Evolutionary conservation across 352 stramenopile species (phyloP).

Genomic region (Chrysophaeum taylorii): DNA sequence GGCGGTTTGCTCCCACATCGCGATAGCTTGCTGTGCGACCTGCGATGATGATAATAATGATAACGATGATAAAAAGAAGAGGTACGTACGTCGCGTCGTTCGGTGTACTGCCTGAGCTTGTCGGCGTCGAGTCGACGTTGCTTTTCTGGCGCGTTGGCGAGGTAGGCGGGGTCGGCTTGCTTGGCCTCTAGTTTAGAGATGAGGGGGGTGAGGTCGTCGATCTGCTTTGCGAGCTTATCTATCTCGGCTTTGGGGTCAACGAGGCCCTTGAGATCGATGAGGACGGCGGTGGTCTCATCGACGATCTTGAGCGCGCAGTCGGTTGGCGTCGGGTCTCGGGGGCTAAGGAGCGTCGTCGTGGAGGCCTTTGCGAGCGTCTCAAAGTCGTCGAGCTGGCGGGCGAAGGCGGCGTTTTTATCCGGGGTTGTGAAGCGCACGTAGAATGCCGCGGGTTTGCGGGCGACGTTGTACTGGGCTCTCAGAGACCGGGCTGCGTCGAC

Average conservation of each 20-base stretch:
- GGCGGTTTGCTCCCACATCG: no score
- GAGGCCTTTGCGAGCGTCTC: constrained; percentile 81
- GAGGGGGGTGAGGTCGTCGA: background rate
- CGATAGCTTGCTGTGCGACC: no score
- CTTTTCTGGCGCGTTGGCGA: background rate
- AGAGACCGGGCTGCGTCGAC: constrained; percentile 86
- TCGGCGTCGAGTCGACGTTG: background rate
- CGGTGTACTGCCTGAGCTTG: constrained; percentile 11
- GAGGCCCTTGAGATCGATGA: constrained; percentile 61
- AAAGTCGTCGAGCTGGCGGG: constrained; percentile 81
- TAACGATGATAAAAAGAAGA: no score
- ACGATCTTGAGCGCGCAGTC: constrained; percentile 79
- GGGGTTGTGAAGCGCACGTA: constrained; percentile 51
- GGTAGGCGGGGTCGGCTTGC: constrained; percentile 9
- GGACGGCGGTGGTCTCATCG: constrained; percentile 68
- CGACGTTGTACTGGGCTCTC: constrained; percentile 62
- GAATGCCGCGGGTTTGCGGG: constrained; percentile 50
- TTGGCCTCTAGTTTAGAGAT: constrained; percentile 23
- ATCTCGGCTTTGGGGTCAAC: constrained; percentile 64
- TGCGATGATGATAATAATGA: no score
- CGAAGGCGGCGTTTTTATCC: constrained; percentile 71
- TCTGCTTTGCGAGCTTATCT: constrained; percentile 41
- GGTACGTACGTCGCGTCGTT: background rate
- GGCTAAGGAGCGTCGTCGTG: constrained; percentile 69
- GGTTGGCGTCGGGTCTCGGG: constrained; percentile 46